Percentiles rank a stretch among this genome's conserved stretches.
These are phyloP conservation scores for Circinella umbellata DNA, from an alignment of 371 early-diverging fungal genomes.

Conservation along the genomic window DNA sequence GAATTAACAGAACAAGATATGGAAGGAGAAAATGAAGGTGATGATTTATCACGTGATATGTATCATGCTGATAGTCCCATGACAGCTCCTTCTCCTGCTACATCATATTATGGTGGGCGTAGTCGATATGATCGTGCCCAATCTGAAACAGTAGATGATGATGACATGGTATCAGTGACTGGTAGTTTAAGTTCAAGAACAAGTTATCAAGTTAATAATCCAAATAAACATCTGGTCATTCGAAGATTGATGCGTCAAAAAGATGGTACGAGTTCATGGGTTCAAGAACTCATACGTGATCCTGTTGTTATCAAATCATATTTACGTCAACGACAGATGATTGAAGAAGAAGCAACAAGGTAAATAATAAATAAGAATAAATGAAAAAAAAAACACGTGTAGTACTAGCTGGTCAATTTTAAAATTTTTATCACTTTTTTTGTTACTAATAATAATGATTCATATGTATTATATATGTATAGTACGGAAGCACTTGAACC, in stretches of 20 bases:
- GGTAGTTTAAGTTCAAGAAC: slow-evolving; percentile 64
- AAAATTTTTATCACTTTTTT: not conserved
- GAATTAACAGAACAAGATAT: slow-evolving; percentile 48
- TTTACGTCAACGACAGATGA: slow-evolving; percentile 79
- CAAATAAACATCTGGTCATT: slow-evolving; percentile 71
- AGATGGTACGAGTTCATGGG: slow-evolving; percentile 78
- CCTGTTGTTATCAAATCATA: slow-evolving; percentile 90
- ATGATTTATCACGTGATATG: slow-evolving; percentile 40
- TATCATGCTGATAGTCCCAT: slow-evolving; percentile 38
- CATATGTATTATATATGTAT: not conserved
- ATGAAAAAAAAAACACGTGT: no score
- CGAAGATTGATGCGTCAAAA: slow-evolving; percentile 59
- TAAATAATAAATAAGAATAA: slow-evolving; percentile 7
- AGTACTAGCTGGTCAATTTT: not conserved
- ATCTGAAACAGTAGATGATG: slow-evolving; percentile 55
- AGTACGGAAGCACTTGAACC: slow-evolving; percentile 63
- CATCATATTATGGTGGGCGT: slow-evolving; percentile 32
- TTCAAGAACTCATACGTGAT: slow-evolving; percentile 81
- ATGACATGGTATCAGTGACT: slow-evolving; percentile 57
- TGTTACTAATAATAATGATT: not conserved
- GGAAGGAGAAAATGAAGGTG: slow-evolving; percentile 46
- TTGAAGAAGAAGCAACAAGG: slow-evolving; percentile 71
- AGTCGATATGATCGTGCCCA: slow-evolving; percentile 44
- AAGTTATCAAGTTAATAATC: slow-evolving; percentile 55
- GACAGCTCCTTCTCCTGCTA: slow-evolving; percentile 26